phyloP scores from a whole-genome alignment of 306 rosid genomes.

The Lathyrus tuberosus region DNA sequence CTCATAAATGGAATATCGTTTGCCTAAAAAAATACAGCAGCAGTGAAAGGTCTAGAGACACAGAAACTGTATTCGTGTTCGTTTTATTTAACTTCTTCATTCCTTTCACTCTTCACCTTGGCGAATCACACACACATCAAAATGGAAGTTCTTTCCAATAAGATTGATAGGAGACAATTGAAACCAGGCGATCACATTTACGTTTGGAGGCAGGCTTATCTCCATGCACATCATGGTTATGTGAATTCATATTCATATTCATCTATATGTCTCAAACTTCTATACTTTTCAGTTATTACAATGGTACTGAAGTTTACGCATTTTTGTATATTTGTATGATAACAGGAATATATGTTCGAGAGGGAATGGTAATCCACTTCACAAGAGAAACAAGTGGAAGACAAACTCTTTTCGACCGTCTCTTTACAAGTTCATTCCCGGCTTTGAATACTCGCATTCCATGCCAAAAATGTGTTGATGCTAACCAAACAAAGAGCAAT shows the following conservation, averaged over 20 bases:
- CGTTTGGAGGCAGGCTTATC: slow-evolving; percentile 72
- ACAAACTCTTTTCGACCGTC: slow-evolving; percentile 48
- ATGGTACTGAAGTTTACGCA: no score
- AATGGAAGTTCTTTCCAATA: slow-evolving; percentile 74
- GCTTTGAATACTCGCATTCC: slow-evolving; percentile 40
- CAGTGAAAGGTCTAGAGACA: no score
- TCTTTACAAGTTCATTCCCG: slow-evolving; percentile 49
- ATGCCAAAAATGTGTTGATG: slow-evolving; percentile 60
- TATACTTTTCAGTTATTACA: background rate
- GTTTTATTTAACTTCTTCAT: slow-evolving; percentile 1
- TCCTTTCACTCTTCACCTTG: background rate
- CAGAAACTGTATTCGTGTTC: background rate
- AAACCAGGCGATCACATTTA: slow-evolving; percentile 79
- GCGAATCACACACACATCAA: background rate
- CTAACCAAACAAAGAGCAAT: slow-evolving; percentile 23
- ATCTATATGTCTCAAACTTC: no score
- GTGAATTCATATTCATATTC: no score
- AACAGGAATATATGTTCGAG: slow-evolving; percentile 69
- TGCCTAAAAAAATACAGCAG: no score
- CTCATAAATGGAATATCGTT: no score
- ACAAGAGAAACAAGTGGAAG: slow-evolving; percentile 55
- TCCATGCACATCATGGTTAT: slow-evolving; percentile 73
- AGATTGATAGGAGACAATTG: slow-evolving; percentile 47
- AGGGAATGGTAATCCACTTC: slow-evolving; percentile 76
- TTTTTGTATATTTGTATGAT: background rate